These are phyloP conservation scores for Thraustochytrium striatum DNA, from an alignment of 352 stramenopile species.

Conservation along the genomic window DNA sequence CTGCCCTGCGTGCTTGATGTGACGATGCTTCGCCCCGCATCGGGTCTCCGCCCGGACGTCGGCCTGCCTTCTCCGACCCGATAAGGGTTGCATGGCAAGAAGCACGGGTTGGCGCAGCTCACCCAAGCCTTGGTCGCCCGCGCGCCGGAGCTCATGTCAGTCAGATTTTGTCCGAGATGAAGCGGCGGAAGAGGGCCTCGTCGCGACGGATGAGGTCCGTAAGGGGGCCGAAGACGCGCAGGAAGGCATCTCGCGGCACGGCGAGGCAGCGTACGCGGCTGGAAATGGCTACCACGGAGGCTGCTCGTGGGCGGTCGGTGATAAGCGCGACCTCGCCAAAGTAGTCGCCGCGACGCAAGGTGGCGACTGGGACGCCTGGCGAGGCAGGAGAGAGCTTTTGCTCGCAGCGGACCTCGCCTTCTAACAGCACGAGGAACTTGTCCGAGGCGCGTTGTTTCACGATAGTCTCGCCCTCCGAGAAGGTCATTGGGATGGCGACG, in stretches of 20 bases:
- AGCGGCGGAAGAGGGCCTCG: constrained; percentile 4
- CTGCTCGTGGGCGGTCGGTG: constrained; percentile 23
- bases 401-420: constrained; percentile 1
- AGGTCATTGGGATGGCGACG: background rate
- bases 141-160: background rate
- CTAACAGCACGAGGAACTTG: constrained; percentile 6
- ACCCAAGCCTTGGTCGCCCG: too few species aligned
- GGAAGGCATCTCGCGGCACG: background rate
- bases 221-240: constrained; percentile 23
- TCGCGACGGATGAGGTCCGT: constrained; percentile 3
- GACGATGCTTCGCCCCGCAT: too few species aligned
- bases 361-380: background rate
- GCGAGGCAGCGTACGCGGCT: background rate
- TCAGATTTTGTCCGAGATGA: constrained; percentile 35
- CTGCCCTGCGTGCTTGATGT: too few species aligned
- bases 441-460: constrained; percentile 17
- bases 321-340: constrained; percentile 39
- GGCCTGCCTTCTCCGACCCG: too few species aligned
- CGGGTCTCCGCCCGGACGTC: too few species aligned
- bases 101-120: too few species aligned
- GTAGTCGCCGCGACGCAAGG: constrained; percentile 3
- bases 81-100: too few species aligned
- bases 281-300: constrained; percentile 7
- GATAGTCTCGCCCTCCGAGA: background rate
- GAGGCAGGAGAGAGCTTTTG: background rate